These are phyloP conservation scores for Houttuynia cordata DNA, from an alignment of 164 flowering plant species.

Conservation along the genomic window DNA sequence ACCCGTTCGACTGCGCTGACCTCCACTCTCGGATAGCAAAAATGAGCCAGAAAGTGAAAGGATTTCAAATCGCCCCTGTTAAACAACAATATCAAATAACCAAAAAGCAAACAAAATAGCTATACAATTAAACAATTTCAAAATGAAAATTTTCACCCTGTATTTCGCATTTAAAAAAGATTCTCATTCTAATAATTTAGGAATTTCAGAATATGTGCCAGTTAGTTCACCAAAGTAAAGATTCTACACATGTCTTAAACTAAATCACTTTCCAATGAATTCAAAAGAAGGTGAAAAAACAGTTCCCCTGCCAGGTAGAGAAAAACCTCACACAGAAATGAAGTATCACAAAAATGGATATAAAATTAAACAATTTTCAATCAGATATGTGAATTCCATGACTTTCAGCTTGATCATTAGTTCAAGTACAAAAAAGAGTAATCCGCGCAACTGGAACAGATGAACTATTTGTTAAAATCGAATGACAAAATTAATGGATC, in stretches of 20 bases:
- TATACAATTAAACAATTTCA: no score
- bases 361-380: no score
- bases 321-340: no score
- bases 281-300: background rate
- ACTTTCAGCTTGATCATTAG: no score
- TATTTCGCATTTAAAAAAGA: background rate
- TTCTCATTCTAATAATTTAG: background rate
- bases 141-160: background rate
- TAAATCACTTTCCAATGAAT: background rate
- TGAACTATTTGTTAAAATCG: no score
- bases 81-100: background rate
- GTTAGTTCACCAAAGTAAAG: no score
- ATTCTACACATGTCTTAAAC: no score
- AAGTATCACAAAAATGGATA: no score
- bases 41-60: slow-evolving; percentile 83
- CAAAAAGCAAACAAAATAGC: background rate
- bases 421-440: no score
- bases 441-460: no score
- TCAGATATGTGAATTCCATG: no score
- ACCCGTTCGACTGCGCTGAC: slow-evolving; percentile 75
- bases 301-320: background rate
- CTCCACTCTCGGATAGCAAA: slow-evolving; percentile 54
- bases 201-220: background rate
- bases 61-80: slow-evolving; percentile 86
- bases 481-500: no score